phyloP scores from a whole-genome alignment of 1,284 basidiomycete genomes.

The Cerioporus squamosus region DNA sequence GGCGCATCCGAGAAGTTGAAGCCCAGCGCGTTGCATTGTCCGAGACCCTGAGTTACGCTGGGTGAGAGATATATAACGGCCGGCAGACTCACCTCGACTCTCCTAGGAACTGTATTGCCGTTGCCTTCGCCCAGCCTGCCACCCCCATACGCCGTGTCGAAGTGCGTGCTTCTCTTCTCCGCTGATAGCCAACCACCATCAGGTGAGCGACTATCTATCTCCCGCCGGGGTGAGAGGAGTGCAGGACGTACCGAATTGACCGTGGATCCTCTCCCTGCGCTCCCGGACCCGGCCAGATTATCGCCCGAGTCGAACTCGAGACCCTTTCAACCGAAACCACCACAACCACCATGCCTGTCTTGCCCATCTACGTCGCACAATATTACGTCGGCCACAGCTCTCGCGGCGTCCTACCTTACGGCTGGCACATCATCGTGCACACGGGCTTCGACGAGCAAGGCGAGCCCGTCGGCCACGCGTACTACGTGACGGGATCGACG shows the following conservation, averaged over 20 bases:
- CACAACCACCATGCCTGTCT: background rate
- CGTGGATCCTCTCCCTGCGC: background rate
- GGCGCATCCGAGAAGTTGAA: background rate
- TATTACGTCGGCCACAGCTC: slow-evolving; percentile 10
- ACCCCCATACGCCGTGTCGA: background rate
- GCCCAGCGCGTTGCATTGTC: background rate
- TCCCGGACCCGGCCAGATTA: background rate
- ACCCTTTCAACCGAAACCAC: background rate
- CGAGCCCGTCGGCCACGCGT: slow-evolving; percentile 7
- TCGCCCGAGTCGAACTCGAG: background rate
- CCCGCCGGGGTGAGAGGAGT: no score
- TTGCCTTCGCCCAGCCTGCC: background rate
- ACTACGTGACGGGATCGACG: slow-evolving; percentile 12
- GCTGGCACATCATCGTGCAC: slow-evolving; percentile 16
- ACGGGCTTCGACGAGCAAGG: background rate
- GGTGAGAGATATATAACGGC: background rate
- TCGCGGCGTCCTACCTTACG: background rate
- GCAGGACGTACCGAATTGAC: no score
- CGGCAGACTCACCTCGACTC: background rate
- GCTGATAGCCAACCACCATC: no score
- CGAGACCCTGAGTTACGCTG: background rate
- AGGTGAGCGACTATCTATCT: no score
- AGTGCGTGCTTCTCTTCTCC: no score
- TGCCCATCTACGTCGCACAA: slow-evolving; percentile 13
- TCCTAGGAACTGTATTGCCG: background rate